These are phyloP conservation scores for Paragyromitra xinjiangensis DNA, from an alignment of 495 filamentous ascomycete genomes.

Conservation along the genomic window DNA sequence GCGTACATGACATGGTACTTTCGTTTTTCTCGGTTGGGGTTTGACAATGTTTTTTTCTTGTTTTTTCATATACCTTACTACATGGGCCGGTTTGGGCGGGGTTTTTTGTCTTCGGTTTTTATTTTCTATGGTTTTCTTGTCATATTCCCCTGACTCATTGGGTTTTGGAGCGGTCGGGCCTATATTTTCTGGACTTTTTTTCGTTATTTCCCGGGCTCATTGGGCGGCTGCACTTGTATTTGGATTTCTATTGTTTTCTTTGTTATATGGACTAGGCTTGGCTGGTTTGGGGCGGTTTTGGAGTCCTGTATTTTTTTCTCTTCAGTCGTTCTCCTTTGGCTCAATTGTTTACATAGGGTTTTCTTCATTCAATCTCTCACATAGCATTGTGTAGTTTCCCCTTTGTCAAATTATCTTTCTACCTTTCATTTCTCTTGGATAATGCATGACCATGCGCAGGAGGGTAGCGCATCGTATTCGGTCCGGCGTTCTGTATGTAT, in stretches of 20 bases:
- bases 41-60: conserved; percentile 29
- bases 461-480: conserved; percentile 45
- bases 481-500: conserved; percentile 53
- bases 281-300: conserved; percentile 51
- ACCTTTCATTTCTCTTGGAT: conserved; percentile 30
- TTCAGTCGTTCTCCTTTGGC: conserved; percentile 34
- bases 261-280: conserved; percentile 47
- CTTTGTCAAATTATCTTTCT: conserved; percentile 42
- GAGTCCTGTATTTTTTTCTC: conserved; percentile 48
- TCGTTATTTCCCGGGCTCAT: conserved; percentile 43
- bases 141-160: conserved; percentile 47
- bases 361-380: conserved; percentile 39
- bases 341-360: conserved; percentile 44
- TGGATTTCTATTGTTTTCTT: conserved; percentile 48
- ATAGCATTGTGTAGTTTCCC: conserved; percentile 44
- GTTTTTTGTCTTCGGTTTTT: conserved; percentile 49
- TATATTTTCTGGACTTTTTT: conserved; percentile 45
- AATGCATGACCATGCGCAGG: conserved; percentile 42
- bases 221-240: conserved; percentile 46
- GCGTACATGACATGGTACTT: conserved; percentile 30
- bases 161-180: conserved; percentile 43
- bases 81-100: conserved; percentile 50
- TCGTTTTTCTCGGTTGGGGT: conserved; percentile 40
- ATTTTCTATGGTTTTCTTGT: conserved; percentile 43
- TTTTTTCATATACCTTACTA: conserved; percentile 50